Base-by-base conservation (phyloP, 2,329 filamentous ascomycete genomes). In the Hirsutella minnesotensis region DNA sequence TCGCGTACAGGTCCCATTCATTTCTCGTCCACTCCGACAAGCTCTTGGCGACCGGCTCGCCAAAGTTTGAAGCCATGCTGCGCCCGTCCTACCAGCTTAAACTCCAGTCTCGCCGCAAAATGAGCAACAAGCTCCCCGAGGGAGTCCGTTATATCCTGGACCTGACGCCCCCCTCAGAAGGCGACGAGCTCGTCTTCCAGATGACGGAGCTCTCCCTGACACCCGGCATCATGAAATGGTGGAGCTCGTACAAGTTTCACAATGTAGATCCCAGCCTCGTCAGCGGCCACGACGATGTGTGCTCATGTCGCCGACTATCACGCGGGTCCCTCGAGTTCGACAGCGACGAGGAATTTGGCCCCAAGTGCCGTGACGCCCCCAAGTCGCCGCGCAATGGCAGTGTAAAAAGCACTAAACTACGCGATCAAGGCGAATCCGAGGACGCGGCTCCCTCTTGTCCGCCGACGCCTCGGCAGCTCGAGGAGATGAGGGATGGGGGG, bases 141-240 rank as follows among this genome's bases (percentile, higher is more conserved):
- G 70, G 67, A 0, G 60, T 82, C 52, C 68, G 69, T 44, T 83
- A 73, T 48, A 61, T 82, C 16, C 51, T 85, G 30, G 79, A 85
- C 49, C 63, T 84, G 12, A 82, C 78, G 0, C 80, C 79, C 0
- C 69, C 74, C 0, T 59, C 60, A 0, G 72, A 81, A 53, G 81
- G 77, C 2, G 77, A 83, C 2, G 79, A 81, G 12, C 69, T 77
- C 9, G 72, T 80, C 2, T 70, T 75, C 20, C 64, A 75, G 45
- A 66, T 79, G 44, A 74, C 73, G 1, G 70, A 77, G 44, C 52
- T 82, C 12, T 80, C 71, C 12, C 70, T 80, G 42, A 73, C 78
- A 0, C 56, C 63, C 3, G 70, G 71, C 1, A 66, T 82, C 29
- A 67, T 69, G 22, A 63, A 65, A 15, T 83, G 79, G 79, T 71